phyloP scores from a whole-genome alignment of 1,284 basidiomycete species.

The Cryptococcus maquisensis region DNA sequence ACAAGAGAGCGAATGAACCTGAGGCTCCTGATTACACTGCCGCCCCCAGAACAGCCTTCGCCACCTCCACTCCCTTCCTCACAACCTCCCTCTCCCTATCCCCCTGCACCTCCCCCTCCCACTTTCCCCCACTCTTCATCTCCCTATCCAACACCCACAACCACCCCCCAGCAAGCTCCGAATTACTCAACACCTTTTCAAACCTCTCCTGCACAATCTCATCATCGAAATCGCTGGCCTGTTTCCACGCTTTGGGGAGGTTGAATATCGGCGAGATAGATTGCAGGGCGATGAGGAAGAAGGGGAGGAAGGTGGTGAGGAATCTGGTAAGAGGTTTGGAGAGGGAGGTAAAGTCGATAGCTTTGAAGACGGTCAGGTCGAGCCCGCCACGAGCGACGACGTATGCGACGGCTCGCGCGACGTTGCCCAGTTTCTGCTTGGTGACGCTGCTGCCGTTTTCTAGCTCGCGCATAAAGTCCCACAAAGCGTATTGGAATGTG shows the following conservation, averaged over 20 bases:
- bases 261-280: conserved; percentile 58
- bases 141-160: conserved; percentile 33
- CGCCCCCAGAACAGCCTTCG: conserved; percentile 59
- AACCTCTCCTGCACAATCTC: conserved; percentile 47
- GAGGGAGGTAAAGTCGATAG: conserved; percentile 72
- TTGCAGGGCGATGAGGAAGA: conserved; percentile 69
- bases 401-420: conserved; percentile 74
- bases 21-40: conserved; percentile 18
- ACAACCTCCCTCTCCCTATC: conserved; percentile 54
- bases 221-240: conserved; percentile 46
- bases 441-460: conserved; percentile 31
- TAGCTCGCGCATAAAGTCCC: conserved; percentile 93
- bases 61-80: conserved; percentile 61
- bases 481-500: conserved; percentile 91
- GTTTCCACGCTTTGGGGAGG: conserved; percentile 29
- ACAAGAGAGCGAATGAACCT: no score
- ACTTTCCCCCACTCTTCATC: conserved; percentile 51
- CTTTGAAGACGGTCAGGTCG: conserved; percentile 76
- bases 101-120: conserved; percentile 44
- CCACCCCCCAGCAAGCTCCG: conserved; percentile 41
- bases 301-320: conserved; percentile 62
- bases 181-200: conserved; percentile 32
- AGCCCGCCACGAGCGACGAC: conserved; percentile 72
- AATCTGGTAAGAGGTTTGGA: conserved; percentile 63
- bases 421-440: conserved; percentile 47